These are phyloP conservation scores for Blechomonas ayalai DNA, from an alignment of 208 protist species.

Conservation along the genomic window DNA sequence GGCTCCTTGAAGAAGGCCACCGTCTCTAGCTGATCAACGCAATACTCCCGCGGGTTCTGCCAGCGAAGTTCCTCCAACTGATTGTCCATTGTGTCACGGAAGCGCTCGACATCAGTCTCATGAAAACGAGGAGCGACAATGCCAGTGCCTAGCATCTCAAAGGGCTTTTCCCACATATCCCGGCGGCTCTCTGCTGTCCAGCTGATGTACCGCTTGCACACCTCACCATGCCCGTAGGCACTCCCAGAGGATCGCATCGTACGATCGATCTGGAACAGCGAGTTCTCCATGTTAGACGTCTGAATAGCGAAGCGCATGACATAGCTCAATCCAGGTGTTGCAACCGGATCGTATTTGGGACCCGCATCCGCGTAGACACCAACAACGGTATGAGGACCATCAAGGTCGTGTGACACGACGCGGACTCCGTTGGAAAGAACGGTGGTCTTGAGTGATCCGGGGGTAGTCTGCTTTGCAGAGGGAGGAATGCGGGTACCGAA, in stretches of 20 bases:
- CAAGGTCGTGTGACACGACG: slow-evolving; percentile 70
- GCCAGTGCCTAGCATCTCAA: slow-evolving; percentile 67
- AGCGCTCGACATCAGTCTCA: slow-evolving; percentile 76
- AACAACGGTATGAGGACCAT: slow-evolving; percentile 49
- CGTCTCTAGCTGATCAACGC: slow-evolving; percentile 65
- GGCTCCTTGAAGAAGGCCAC: slow-evolving; percentile 90
- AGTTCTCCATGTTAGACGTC: slow-evolving; percentile 83
- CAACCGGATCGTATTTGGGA: slow-evolving; percentile 72
- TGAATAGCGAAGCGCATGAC: slow-evolving; percentile 82
- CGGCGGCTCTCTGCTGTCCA: slow-evolving; percentile 73
- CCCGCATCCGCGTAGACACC: slow-evolving; percentile 75
- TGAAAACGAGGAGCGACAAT: slow-evolving; percentile 75
- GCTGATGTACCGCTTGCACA: slow-evolving; percentile 60
- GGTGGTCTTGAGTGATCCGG: slow-evolving; percentile 36
- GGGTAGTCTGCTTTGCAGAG: slow-evolving; percentile 12
- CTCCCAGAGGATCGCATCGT: slow-evolving; percentile 67
- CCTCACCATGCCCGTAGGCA: slow-evolving; percentile 73
- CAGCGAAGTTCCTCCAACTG: slow-evolving; percentile 72
- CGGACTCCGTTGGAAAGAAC: slow-evolving; percentile 62
- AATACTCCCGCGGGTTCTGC: slow-evolving; percentile 70
- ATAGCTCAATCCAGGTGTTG: slow-evolving; percentile 70
- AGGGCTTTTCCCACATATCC: slow-evolving; percentile 73
- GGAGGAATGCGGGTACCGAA: slow-evolving; percentile 40
- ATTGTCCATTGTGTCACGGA: slow-evolving; percentile 86
- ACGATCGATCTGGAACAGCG: slow-evolving; percentile 80